A percentile compares a stretch with the other conserved stretches of the same genome.
Conservation (phyloP, 2,329 filamentous ascomycete genomes). For the Ceratocystis colombiana region DNA sequence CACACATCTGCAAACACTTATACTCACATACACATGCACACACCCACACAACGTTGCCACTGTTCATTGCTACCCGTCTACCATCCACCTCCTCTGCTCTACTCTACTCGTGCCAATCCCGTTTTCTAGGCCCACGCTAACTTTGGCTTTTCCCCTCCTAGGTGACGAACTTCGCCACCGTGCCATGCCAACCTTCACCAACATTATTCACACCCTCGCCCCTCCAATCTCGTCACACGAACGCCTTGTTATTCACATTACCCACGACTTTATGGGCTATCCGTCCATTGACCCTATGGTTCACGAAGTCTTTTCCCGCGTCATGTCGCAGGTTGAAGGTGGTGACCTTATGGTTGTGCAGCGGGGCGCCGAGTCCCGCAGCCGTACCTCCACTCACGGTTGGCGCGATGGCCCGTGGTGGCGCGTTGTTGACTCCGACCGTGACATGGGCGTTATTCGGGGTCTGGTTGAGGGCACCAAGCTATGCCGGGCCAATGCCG, state of each 20-base stretch:
- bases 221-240: conserved; percentile 96
- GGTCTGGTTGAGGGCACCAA: conserved; percentile 82
- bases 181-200: conserved; percentile 88
- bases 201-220: conserved; percentile 86
- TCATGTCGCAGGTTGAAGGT: conserved; percentile 98
- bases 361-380: conserved; percentile 72
- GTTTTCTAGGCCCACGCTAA: neutral
- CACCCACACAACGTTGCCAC: too few species aligned
- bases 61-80: too few species aligned
- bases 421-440: conserved; percentile 58
- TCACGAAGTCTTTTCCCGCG: conserved; percentile 80
- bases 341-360: conserved; percentile 91
- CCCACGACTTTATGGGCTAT: conserved; percentile 89
- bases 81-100: conserved; percentile 30
- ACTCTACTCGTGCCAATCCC: neutral
- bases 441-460: conserved; percentile 69
- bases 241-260: conserved; percentile 91
- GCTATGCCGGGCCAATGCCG: conserved; percentile 77
- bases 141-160: conserved; percentile 33
- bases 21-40: too few species aligned
- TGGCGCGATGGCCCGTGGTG: conserved; percentile 98
- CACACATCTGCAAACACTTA: neutral
- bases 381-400: conserved; percentile 50
- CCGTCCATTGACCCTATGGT: conserved; percentile 89
- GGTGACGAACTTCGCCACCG: conserved; percentile 78